Evolutionary conservation across 148 eudicot genomes (phyloP), one percentile per base, ranked within the genome.

Genomic region (Rhododendron vialii): DNA sequence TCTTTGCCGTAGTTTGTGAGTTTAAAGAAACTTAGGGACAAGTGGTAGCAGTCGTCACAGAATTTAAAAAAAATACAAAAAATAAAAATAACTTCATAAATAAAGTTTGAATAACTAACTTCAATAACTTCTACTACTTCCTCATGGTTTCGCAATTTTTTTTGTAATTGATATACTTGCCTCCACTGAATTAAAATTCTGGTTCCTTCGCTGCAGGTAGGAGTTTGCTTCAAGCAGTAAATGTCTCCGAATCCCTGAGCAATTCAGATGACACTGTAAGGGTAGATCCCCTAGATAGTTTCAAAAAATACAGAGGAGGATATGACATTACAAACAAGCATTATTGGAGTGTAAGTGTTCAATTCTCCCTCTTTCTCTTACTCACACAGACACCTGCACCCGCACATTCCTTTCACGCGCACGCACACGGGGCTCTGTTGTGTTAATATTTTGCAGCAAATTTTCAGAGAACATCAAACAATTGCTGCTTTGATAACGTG

Each of bases 341-440:
- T 79, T 95, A 95, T 41, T 95, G 98, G 98, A 95, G 96, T 90
- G 98, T 95, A 91, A 93, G 96, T 87, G 28, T 38, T 86, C 13
- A 55, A 43, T 33, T 47, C 45, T 71, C 55, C 28, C 73, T 77
- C 20, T 67, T 33, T 7, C 43, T 41, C 45, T 41, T 6, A 7
- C 45, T 41, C 45, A 63, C 75, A 61, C 12, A 5, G 69, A 61
- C 69, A 7, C 67, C 10, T 9, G n/a, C 10, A 59, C 67, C 11
- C 69, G 26, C 26, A 61, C 28, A 61, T 61, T 14, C 57, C 67
- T 61, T 61, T 61, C 7, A 20, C 22, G 6, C 24, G 1, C 24
- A 1, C 7, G 4, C 11, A 6, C 69, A 14, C 57, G 1, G 26
- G 28, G n/a, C 69, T 24, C 69, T 61, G 26, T 61, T 24, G 7